These are phyloP conservation scores for Eucalyptus erythrocorys DNA, from an alignment of 345 rosid species.

Conservation along the genomic window DNA sequence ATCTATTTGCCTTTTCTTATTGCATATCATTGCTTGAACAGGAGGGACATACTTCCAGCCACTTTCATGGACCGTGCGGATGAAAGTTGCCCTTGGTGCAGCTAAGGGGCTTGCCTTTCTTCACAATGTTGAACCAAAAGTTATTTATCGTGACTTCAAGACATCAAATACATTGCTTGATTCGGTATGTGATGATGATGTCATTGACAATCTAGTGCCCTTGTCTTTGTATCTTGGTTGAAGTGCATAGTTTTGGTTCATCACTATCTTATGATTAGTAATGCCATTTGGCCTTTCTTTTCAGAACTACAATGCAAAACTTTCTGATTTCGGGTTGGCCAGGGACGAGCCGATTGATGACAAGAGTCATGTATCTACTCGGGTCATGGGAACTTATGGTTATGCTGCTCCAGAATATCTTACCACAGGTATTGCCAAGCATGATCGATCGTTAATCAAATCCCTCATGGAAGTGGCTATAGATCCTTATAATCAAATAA, in stretches of 20 bases:
- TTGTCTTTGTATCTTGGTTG: not conserved
- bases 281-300: not conserved
- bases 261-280: not conserved
- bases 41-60: constrained; percentile 89
- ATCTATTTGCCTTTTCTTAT: not conserved
- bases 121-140: constrained; percentile 72
- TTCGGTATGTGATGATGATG: constrained; percentile 23
- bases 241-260: not conserved
- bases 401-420: constrained; percentile 98
- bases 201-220: not conserved
- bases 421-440: constrained; percentile 49
- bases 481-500: not conserved
- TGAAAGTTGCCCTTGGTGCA: constrained; percentile 87
- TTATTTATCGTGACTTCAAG: constrained; percentile 95
- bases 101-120: constrained; percentile 99
- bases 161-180: constrained; percentile 87
- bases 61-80: constrained; percentile 69
- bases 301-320: constrained; percentile 81
- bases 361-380: constrained; percentile 80
- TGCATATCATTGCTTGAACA: constrained; percentile 1
- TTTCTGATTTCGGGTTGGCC: constrained; percentile 96
- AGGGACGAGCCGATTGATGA: constrained; percentile 93
- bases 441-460: not conserved
- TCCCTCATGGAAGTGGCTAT: not conserved
- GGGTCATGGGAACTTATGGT: constrained; percentile 90